A percentile compares a stretch with the other conserved stretches of the same genome.
Conservation (phyloP, 305 asterid species). For the Fraxinus latifolia region DNA sequence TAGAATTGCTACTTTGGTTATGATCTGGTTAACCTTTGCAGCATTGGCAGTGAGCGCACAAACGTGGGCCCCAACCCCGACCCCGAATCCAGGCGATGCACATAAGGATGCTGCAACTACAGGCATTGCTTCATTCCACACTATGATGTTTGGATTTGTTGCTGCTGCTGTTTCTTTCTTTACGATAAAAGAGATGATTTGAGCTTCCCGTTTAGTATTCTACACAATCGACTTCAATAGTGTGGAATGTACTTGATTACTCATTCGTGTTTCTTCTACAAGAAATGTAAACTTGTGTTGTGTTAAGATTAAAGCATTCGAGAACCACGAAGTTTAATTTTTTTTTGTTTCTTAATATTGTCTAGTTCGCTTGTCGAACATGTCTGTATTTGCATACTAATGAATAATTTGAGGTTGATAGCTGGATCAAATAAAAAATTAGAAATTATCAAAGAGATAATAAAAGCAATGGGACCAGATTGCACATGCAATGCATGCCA, state of each 20-base stretch:
- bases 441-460: neutral
- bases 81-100: neutral
- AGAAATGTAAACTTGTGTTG: neutral
- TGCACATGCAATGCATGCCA: neutral
- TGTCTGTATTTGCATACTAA: neutral
- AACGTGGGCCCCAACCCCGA: constrained; percentile 21
- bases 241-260: neutral
- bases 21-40: constrained; percentile 6
- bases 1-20: constrained; percentile 20
- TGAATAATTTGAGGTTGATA: neutral
- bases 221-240: neutral
- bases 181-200: constrained; percentile 24
- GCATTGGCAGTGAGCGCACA: constrained; percentile 23
- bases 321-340: neutral
- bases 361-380: neutral
- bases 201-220: neutral
- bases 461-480: neutral
- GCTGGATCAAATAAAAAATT: neutral
- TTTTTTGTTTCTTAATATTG: neutral
- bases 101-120: constrained; percentile 16
- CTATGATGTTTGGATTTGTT: constrained; percentile 22
- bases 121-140: constrained; percentile 26
- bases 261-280: neutral
- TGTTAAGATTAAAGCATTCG: neutral
- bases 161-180: constrained; percentile 26